Percentiles rank a stretch among this genome's conserved stretches.
Evolutionary conservation across 495 filamentous ascomycete genomes (phyloP).

Genomic region (Lophiostoma macrostomum): DNA sequence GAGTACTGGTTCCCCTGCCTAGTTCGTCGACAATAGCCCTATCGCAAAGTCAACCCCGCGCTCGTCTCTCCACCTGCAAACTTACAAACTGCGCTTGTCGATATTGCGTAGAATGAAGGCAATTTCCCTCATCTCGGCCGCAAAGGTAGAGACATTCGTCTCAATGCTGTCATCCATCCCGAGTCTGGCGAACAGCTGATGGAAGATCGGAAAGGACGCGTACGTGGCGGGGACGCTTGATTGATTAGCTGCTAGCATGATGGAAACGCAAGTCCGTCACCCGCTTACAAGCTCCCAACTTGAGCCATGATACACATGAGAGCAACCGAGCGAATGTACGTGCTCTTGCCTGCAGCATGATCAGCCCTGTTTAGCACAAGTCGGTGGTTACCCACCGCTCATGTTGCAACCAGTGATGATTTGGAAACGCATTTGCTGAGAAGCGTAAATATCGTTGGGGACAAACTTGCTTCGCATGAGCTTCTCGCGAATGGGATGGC

Average conservation of each 20-base stretch:
- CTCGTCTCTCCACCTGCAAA: not conserved
- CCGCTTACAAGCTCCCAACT: slow-evolving; percentile 68
- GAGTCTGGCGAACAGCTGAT: slow-evolving; percentile 82
- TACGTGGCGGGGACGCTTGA: slow-evolving; percentile 71
- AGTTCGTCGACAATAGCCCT: slow-evolving; percentile 86
- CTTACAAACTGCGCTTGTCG: slow-evolving; percentile 62
- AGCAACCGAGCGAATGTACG: slow-evolving; percentile 84
- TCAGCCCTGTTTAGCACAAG: not conserved
- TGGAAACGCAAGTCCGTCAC: not conserved
- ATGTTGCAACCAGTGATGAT: slow-evolving; percentile 97
- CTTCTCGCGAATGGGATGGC: slow-evolving; percentile 82
- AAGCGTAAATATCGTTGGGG: slow-evolving; percentile 86
- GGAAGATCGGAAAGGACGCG: slow-evolving; percentile 75
- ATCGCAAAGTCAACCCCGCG: slow-evolving; percentile 6
- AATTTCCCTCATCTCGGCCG: slow-evolving; percentile 92
- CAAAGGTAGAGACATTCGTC: slow-evolving; percentile 89
- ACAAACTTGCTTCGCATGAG: slow-evolving; percentile 65
- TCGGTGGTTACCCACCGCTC: slow-evolving; percentile 60
- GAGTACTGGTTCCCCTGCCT: slow-evolving; percentile 84
- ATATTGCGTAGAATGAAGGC: slow-evolving; percentile 85
- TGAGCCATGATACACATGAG: slow-evolving; percentile 90
- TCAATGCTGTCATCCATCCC: slow-evolving; percentile 86
- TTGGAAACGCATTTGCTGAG: slow-evolving; percentile 73
- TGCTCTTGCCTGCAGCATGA: slow-evolving; percentile 60
- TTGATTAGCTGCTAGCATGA: not conserved